These are phyloP conservation scores for Solanum chiquidenum DNA, from an alignment of 257 asterid genomes.

Conservation along the genomic window DNA sequence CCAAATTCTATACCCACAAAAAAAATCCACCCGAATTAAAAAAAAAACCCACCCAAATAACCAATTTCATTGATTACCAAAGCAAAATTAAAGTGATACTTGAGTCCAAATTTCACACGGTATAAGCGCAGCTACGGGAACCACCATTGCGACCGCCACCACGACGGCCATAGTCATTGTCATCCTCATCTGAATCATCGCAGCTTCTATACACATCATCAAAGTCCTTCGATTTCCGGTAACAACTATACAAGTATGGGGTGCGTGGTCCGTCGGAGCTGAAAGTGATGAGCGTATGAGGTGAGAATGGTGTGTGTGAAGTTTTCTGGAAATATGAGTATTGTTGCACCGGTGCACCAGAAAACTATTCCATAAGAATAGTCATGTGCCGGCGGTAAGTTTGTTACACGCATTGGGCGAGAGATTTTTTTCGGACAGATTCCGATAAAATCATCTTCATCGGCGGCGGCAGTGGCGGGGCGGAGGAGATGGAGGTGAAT, in stretches of 20 bases:
- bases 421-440: too few relatives aligned
- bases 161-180: not conserved
- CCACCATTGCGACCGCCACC: too few relatives aligned
- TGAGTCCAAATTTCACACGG: too few relatives aligned
- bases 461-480: not conserved
- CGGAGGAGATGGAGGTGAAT: not conserved
- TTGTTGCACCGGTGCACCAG: conserved; percentile 68
- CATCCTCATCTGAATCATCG: not conserved
- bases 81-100: too few relatives aligned
- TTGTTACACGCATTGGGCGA: too few relatives aligned
- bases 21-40: too few relatives aligned
- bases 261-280: conserved; percentile 67
- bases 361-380: too few relatives aligned
- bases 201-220: not conserved
- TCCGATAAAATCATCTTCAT: not conserved
- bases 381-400: too few relatives aligned
- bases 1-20: too few relatives aligned
- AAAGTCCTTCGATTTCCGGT: conserved; percentile 10
- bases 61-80: too few relatives aligned
- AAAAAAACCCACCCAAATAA: too few relatives aligned
- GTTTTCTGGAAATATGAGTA: conserved; percentile 56
- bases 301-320: conserved; percentile 60
- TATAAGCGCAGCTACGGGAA: too few relatives aligned
- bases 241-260: conserved; percentile 51
- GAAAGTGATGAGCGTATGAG: conserved; percentile 40